Conservation (phyloP, 2,329 filamentous ascomycete species). For the Talaromyces sp. region DNA sequence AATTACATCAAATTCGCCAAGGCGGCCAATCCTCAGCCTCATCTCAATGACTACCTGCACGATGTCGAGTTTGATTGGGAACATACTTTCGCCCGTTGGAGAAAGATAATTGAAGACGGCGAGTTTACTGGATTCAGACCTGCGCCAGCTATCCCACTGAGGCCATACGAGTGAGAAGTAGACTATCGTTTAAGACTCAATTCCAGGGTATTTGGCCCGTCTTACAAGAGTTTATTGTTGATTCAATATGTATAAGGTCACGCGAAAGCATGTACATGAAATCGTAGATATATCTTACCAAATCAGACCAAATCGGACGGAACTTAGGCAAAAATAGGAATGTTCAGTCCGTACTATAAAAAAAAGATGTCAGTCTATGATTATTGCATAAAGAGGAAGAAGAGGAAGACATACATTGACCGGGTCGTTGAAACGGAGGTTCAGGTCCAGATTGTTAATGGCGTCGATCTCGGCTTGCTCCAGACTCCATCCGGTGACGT, state of each 20-base stretch:
- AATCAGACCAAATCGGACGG: neutral
- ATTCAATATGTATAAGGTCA: neutral
- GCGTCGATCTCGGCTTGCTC: slow-evolving; percentile 61
- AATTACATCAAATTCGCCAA: neutral
- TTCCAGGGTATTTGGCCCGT: neutral
- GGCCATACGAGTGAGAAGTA: neutral
- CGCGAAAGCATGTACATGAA: neutral
- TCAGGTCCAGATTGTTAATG: slow-evolving; percentile 61
- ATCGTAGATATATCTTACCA: neutral
- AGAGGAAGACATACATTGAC: slow-evolving; percentile 52
- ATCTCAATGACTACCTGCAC: neutral
- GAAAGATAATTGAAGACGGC: neutral
- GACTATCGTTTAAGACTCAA: neutral
- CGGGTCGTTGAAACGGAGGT: slow-evolving; percentile 74
- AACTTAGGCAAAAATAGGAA: slow-evolving; percentile 51
- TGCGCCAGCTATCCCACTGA: neutral
- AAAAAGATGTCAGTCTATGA: slow-evolving; percentile 14
- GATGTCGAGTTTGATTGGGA: slow-evolving; percentile 1
- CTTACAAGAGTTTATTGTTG: neutral
- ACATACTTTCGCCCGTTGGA: neutral
- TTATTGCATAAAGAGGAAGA: neutral
- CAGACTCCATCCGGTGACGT: slow-evolving; percentile 63
- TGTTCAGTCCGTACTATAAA: slow-evolving; percentile 44
- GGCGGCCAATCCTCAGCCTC: neutral
- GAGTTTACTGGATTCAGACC: neutral